phyloP scores from a whole-genome alignment of 441 rosid species.

The Populus hybrid region DNA sequence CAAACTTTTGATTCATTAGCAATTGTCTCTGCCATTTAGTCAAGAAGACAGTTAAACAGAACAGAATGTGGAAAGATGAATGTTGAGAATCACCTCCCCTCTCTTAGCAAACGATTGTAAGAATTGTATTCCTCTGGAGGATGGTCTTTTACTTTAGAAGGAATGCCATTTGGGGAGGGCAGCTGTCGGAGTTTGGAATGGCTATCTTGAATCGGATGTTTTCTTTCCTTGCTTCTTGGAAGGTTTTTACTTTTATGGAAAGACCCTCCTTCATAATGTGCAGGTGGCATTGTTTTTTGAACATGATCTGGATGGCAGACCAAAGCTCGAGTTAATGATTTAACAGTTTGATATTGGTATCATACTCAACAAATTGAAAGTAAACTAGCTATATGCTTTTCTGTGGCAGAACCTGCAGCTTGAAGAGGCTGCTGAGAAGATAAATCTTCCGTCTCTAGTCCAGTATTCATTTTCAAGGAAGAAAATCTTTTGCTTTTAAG shows the following conservation, averaged over 20 bases:
- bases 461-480: slow-evolving; percentile 36
- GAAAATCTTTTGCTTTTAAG: slow-evolving; percentile 38
- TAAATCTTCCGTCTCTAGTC: slow-evolving; percentile 31
- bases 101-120: slow-evolving; percentile 59
- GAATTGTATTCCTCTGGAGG: slow-evolving; percentile 33
- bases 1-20: slow-evolving; percentile 1
- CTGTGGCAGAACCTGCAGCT: slow-evolving; percentile 27
- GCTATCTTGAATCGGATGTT: slow-evolving; percentile 32
- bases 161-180: slow-evolving; percentile 32
- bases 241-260: slow-evolving; percentile 33
- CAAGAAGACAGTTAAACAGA: slow-evolving; percentile 18
- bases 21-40: slow-evolving; percentile 1
- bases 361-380: slow-evolving; percentile 9
- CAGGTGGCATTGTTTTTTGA: slow-evolving; percentile 32
- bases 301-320: slow-evolving; percentile 37
- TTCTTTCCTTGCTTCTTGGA: slow-evolving; percentile 34
- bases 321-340: slow-evolving; percentile 10
- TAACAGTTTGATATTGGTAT: neutral
- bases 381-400: slow-evolving; percentile 12
- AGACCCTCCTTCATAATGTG: slow-evolving; percentile 33
- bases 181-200: slow-evolving; percentile 33
- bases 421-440: slow-evolving; percentile 30
- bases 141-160: slow-evolving; percentile 33
- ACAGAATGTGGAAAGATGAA: slow-evolving; percentile 17
- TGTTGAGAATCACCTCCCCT: slow-evolving; percentile 57